Evolutionary conservation across 257 asterid species (phyloP).

Genomic region (Handroanthus guayacan): DNA sequence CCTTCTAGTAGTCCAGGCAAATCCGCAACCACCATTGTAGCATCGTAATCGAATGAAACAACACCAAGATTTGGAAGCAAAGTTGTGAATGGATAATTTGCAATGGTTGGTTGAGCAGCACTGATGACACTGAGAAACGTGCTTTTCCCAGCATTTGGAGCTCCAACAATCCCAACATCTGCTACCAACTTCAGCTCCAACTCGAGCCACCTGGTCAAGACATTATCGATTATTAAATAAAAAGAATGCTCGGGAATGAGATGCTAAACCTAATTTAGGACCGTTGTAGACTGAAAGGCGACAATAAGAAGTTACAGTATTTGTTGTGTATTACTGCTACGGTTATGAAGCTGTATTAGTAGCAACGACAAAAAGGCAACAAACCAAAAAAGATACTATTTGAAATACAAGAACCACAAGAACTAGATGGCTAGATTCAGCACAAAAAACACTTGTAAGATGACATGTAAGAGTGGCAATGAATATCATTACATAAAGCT

Average conservation of each 20-base stretch:
- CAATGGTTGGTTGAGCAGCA: constrained; percentile 93
- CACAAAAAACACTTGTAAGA: constrained; percentile 2
- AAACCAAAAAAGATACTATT: neutral
- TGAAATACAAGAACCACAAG: neutral
- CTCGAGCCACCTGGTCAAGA: constrained; percentile 85
- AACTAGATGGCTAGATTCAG: constrained; percentile 9
- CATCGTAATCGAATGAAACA: constrained; percentile 86
- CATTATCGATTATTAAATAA: constrained; percentile 32
- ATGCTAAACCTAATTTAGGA: neutral
- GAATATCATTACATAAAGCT: neutral
- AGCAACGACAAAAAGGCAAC: neutral
- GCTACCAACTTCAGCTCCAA: constrained; percentile 97
- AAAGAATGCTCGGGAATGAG: constrained; percentile 12
- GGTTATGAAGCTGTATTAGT: neutral
- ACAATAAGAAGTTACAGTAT: constrained; percentile 17
- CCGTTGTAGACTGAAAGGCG: neutral
- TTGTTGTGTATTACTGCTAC: constrained; percentile 8
- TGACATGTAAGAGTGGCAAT: neutral
- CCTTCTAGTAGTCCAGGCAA: constrained; percentile 97
- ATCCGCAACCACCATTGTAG: constrained; percentile 92
- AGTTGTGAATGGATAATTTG: constrained; percentile 96
- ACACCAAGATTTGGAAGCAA: constrained; percentile 99
- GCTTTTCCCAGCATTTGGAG: constrained; percentile 99
- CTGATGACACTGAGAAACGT: constrained; percentile 89
- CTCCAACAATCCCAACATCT: constrained; percentile 97